phyloP scores from a whole-genome alignment of 768 basidiomycete genomes.

The Russula dissimulans region DNA sequence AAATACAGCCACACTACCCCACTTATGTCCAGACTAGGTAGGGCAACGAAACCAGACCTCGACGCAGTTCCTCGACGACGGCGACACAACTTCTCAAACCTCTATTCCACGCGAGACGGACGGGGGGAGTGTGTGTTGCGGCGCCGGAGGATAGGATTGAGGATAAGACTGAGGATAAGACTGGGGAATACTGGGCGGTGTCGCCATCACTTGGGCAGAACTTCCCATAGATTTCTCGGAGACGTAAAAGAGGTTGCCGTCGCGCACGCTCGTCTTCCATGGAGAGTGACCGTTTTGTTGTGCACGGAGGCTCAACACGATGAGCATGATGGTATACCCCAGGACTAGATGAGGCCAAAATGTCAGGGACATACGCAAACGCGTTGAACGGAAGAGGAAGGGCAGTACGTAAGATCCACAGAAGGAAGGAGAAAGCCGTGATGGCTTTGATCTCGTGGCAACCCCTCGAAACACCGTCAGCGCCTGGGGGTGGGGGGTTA shows the following conservation, averaged over 20 bases:
- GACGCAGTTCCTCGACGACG: background rate
- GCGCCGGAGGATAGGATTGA: background rate
- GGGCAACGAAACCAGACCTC: background rate
- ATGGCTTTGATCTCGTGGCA: conserved; percentile 29
- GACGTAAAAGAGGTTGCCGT: conserved; percentile 19
- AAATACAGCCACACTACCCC: background rate
- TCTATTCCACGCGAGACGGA: background rate
- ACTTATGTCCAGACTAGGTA: background rate
- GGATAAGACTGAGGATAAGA: background rate
- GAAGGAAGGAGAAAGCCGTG: conserved; percentile 31
- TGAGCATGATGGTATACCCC: conserved; percentile 25
- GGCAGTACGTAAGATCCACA: conserved; percentile 28
- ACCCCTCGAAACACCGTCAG: background rate
- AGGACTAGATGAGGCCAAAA: conserved; percentile 24
- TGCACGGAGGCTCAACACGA: conserved; percentile 24
- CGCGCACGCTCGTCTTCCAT: conserved; percentile 30
- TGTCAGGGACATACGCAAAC: background rate
- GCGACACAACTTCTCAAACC: background rate
- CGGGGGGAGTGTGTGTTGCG: background rate
- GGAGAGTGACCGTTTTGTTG: conserved; percentile 24
- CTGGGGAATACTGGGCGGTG: too few species aligned
- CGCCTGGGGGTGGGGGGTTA: background rate
- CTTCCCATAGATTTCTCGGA: background rate
- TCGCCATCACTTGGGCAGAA: background rate
- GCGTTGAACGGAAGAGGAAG: background rate